phyloP scores from a whole-genome alignment of 768 basidiomycete genomes.

The Boletus barrowsii region DNA sequence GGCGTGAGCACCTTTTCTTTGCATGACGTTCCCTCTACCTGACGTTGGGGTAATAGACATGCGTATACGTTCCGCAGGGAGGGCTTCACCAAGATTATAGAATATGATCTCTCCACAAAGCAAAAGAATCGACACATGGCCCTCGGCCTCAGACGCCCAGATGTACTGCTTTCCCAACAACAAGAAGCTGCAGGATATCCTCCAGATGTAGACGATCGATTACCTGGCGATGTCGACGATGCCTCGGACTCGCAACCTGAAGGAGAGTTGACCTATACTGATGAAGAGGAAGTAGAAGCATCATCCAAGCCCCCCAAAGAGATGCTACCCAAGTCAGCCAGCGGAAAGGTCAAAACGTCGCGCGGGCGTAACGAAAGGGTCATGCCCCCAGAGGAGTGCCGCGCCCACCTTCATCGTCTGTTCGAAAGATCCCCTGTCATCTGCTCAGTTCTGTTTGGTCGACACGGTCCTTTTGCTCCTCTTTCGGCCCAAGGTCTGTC shows the following conservation, averaged over 20 bases:
- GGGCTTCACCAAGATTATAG: conserved; percentile 89
- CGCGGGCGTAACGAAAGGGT: conserved; percentile 90
- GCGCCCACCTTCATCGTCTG: conserved; percentile 86
- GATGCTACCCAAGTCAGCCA: conserved; percentile 65
- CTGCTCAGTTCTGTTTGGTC: conserved; percentile 85
- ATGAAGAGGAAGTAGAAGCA: conserved; percentile 48
- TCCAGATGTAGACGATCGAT: conserved; percentile 22
- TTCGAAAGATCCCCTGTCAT: conserved; percentile 82
- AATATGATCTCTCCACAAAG: conserved; percentile 82
- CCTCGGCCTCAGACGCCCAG: conserved; percentile 59
- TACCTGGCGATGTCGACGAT: conserved; percentile 45
- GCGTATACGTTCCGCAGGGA: conserved; percentile 92
- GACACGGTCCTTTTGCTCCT: conserved; percentile 81
- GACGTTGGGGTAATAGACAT: conserved; percentile 41
- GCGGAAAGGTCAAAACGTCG: conserved; percentile 69
- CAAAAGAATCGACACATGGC: conserved; percentile 62
- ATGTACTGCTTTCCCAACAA: conserved; percentile 62
- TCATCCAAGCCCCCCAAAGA: conserved; percentile 27
- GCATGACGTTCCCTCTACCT: neutral
- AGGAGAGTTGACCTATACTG: conserved; percentile 47
- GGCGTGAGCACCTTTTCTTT: conserved; percentile 56
- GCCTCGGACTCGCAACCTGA: conserved; percentile 49
- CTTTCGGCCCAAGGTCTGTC: conserved; percentile 59
- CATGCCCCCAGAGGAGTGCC: conserved; percentile 86
- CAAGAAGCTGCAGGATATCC: conserved; percentile 26